phyloP scores from a whole-genome alignment of 2,329 filamentous ascomycete genomes.

The Fusarium sp. region DNA sequence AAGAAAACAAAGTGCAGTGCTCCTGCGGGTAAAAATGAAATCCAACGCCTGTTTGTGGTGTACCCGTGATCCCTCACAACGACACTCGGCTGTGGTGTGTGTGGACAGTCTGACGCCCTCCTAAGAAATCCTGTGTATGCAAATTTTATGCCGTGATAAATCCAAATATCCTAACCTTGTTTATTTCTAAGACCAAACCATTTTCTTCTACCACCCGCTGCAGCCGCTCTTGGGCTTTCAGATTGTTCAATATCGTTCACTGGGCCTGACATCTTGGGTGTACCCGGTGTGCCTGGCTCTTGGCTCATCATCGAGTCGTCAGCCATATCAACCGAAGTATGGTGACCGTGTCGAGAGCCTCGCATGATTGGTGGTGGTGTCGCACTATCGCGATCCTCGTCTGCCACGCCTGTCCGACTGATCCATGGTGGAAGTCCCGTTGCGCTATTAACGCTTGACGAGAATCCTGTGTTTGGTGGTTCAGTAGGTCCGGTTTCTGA shows the following conservation, averaged over 20 bases:
- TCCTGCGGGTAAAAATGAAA: conserved; percentile 38
- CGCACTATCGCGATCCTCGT: conserved; percentile 62
- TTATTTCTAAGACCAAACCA: conserved; percentile 54
- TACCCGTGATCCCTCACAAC: conserved; percentile 8
- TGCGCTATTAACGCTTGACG: conserved; percentile 38
- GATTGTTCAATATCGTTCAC: conserved; percentile 27
- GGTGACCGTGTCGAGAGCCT: conserved; percentile 54
- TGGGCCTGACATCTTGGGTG: conserved; percentile 30
- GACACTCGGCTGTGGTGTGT: conserved; percentile 19
- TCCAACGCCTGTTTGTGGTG: conserved; percentile 34
- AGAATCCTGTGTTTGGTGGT: conserved; percentile 25
- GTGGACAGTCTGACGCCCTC: conserved; percentile 18
- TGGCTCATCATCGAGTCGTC: conserved; percentile 25
- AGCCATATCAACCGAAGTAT: conserved; percentile 44
- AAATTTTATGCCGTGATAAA: conserved; percentile 30
- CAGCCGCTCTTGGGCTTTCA: conserved; percentile 34
- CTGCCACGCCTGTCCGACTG: conserved; percentile 52
- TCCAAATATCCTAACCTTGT: conserved; percentile 45
- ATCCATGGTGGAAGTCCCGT: conserved; percentile 60
- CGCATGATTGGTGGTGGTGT: conserved; percentile 70
- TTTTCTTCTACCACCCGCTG: conserved; percentile 52
- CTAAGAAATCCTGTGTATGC: conserved; percentile 19
- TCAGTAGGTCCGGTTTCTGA: conserved; percentile 28
- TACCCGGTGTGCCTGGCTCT: conserved; percentile 36
- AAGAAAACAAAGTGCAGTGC: conserved; percentile 23